Conservation (phyloP, 1,284 basidiomycete species). For the Microbotryum lychnidis-dioicae region DNA sequence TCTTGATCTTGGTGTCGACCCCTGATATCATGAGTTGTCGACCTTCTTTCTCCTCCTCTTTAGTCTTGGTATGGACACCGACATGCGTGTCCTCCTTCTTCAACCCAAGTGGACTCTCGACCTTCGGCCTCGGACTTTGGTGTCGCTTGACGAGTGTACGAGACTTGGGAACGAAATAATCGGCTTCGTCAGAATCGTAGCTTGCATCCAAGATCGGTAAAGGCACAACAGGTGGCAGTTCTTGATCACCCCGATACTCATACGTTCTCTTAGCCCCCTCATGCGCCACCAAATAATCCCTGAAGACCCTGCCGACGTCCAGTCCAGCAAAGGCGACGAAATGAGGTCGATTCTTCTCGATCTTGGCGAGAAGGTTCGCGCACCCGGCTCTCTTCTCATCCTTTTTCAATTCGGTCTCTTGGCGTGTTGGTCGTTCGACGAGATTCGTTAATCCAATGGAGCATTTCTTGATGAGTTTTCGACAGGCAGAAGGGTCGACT, state of each 20-base stretch:
- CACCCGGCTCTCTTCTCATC: slow-evolving; percentile 51
- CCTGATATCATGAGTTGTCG: neutral
- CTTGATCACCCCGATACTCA: too few species aligned
- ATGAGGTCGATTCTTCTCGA: slow-evolving; percentile 50
- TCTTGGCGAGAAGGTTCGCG: slow-evolving; percentile 51
- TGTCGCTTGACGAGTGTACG: too few species aligned
- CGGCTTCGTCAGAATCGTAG: too few species aligned
- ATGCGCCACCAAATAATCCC: too few species aligned
- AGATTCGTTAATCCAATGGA: slow-evolving; percentile 44
- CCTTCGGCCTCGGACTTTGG: too few species aligned
- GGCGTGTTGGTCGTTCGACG: slow-evolving; percentile 16
- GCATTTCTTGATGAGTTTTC: slow-evolving; percentile 46
- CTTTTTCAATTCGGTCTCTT: slow-evolving; percentile 51
- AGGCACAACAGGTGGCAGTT: too few species aligned
- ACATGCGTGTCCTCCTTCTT: neutral
- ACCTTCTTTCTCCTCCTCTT: too few species aligned
- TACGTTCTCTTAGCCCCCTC: too few species aligned
- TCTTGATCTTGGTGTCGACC: neutral
- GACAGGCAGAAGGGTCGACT: slow-evolving; percentile 47
- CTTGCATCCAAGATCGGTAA: too few species aligned
- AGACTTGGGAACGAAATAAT: too few species aligned
- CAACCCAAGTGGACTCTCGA: slow-evolving; percentile 38
- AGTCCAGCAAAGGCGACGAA: slow-evolving; percentile 41
- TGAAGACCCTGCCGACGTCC: too few species aligned
- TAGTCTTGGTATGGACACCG: neutral